phyloP scores from a whole-genome alignment of 441 rosid genomes.

The Gossypium laxum region DNA sequence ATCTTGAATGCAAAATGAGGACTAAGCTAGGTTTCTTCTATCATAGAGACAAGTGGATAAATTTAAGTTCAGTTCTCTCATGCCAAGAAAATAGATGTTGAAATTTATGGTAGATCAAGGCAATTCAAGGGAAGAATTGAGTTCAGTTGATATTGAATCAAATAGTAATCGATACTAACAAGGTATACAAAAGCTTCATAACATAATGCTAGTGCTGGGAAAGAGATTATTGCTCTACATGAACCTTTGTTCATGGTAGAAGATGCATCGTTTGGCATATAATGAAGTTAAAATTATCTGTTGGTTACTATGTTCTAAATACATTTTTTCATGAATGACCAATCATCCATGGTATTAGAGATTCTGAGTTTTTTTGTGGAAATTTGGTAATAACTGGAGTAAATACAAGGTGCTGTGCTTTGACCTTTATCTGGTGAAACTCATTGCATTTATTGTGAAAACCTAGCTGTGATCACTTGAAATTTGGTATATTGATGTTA shows the following conservation, averaged over 20 bases:
- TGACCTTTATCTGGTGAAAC: not conserved
- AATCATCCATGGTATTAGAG: not conserved
- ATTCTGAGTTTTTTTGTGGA: not conserved
- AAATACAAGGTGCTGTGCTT: not conserved
- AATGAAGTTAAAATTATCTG: not conserved
- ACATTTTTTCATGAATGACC: not conserved
- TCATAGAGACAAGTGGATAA: not conserved
- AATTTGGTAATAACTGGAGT: not conserved
- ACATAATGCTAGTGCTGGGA: not conserved
- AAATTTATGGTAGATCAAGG: not conserved
- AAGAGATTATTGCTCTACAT: not conserved
- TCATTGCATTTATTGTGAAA: not conserved
- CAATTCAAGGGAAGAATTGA: not conserved
- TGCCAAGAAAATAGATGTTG: slow-evolving; percentile 3
- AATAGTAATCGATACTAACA: not conserved
- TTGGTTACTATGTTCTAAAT: not conserved
- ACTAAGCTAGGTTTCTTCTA: not conserved
- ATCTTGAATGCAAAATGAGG: not conserved
- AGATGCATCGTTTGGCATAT: not conserved
- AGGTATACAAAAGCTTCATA: not conserved
- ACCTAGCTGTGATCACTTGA: not conserved
- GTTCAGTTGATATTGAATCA: not conserved
- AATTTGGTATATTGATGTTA: not conserved
- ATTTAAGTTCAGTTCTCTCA: not conserved
- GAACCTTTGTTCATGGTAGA: not conserved